Evolutionary conservation across 805 yeast genomes (phyloP), one percentile per base, ranked within the genome.

Genomic region (Hanseniaspora meyeri): DNA sequence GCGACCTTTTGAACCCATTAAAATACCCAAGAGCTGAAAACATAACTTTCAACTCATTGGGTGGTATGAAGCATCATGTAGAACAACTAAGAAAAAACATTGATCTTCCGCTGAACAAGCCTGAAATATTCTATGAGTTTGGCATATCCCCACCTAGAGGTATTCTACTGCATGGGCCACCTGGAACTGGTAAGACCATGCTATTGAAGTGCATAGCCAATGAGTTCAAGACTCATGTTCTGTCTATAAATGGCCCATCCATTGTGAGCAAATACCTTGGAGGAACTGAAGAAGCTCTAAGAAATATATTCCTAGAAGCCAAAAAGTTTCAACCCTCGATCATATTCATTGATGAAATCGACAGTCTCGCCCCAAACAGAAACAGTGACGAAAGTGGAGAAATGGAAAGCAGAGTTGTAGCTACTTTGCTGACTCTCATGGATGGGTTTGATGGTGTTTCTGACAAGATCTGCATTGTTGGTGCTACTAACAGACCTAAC

Each of bases 151-250:
- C 98, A 9, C 96, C 96, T 14, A 74, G 96, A 57, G 98, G 98
- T 38, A 81, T 91, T n/a, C 71, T 91, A 16, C 70, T 91, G 12
- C 95, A 91, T 70, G 98, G 98, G 0, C 95, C 97, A 2, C 93
- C 97, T 2, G 98, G 98, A 3, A 91, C 97, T 0, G 98, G 98
- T 52, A 91, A 91, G 67, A 86, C 97, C 0, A 80, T 90, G 87
- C 74, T 93, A 8, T 73, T 93, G 39, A 77, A 86, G 55, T 84
- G 95, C 31, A 81, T 91, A 10, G 95, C 96, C 0, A 75, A 80
- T 60, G 91, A 85, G 58, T 73, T 78, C 1, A 77, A 83, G 59
- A 95, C 95, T 0, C 98, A 91, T 68, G 81, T 91, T 0, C 74
- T 93, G 47, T 82, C 85, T 2, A 83, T 93, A 27, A 85, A 86